These are phyloP conservation scores for Castanea crenata DNA, from an alignment of 306 rosid genomes.

Conservation along the genomic window DNA sequence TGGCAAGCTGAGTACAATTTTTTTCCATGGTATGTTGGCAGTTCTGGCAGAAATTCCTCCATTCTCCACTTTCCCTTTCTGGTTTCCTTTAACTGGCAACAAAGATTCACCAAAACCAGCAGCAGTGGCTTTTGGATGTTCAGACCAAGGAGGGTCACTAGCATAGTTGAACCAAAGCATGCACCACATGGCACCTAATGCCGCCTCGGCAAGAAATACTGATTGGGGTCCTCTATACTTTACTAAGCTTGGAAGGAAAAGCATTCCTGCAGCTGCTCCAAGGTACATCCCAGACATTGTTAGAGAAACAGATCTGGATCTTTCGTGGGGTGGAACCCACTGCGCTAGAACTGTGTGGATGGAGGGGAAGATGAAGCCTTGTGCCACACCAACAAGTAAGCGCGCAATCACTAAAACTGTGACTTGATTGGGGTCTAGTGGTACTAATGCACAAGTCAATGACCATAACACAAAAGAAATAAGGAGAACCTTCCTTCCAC, in stretches of 20 bases:
- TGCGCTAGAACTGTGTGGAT: constrained; percentile 95
- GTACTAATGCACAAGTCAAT: constrained; percentile 75
- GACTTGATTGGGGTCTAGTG: constrained; percentile 67
- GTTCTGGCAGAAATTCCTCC: constrained; percentile 32
- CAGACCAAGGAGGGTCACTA: constrained; percentile 67
- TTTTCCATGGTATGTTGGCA: constrained; percentile 75
- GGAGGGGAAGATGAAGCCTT: constrained; percentile 94
- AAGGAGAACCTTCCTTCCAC: constrained; percentile 82
- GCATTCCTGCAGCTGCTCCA: constrained; percentile 92
- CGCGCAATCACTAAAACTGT: constrained; percentile 64
- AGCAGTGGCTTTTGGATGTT: constrained; percentile 78
- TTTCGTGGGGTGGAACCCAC: constrained; percentile 98
- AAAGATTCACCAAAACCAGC: constrained; percentile 72
- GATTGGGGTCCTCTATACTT: constrained; percentile 85
- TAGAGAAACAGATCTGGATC: constrained; percentile 93
- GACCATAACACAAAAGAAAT: constrained; percentile 89
- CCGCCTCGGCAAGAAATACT: constrained; percentile 77
- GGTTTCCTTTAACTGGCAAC: constrained; percentile 58
- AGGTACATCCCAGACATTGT: constrained; percentile 95
- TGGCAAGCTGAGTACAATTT: constrained; percentile 70
- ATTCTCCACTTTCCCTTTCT: constrained; percentile 50
- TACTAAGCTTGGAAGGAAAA: constrained; percentile 73
- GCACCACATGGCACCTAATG: constrained; percentile 78
- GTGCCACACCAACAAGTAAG: constrained; percentile 89
- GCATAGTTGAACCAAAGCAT: constrained; percentile 80